Percentiles rank a stretch among this genome's conserved stretches.
Conservation (phyloP, 371 early-diverging fungal genomes). For the Rhizopus delemar region DNA sequence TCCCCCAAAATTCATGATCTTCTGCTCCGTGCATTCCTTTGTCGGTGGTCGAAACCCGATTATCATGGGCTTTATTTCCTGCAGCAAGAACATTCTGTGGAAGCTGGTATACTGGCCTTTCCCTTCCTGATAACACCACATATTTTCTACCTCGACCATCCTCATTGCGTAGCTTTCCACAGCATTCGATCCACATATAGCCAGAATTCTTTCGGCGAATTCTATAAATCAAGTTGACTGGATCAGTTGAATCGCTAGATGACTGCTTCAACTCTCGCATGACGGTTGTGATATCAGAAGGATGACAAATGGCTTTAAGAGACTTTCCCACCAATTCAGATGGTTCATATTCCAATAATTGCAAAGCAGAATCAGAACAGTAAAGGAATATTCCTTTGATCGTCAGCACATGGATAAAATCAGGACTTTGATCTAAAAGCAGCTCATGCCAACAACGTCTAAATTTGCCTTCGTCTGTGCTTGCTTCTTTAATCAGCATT, state of each 20-base stretch:
- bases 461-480: slow-evolving; percentile 31
- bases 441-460: slow-evolving; percentile 38
- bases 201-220: slow-evolving; percentile 54
- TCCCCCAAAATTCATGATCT: slow-evolving; percentile 63
- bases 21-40: slow-evolving; percentile 28
- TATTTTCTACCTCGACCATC: slow-evolving; percentile 65
- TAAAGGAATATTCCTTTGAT: slow-evolving; percentile 67
- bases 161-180: slow-evolving; percentile 55
- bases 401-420: slow-evolving; percentile 65
- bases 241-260: slow-evolving; percentile 33
- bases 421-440: slow-evolving; percentile 43
- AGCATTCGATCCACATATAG: slow-evolving; percentile 65
- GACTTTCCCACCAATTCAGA: slow-evolving; percentile 57
- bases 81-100: slow-evolving; percentile 20
- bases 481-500: slow-evolving; percentile 36
- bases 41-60: neutral
- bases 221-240: slow-evolving; percentile 60
- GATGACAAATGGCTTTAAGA: slow-evolving; percentile 63
- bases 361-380: slow-evolving; percentile 44
- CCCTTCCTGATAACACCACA: slow-evolving; percentile 61
- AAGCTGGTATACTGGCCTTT: slow-evolving; percentile 45
- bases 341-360: slow-evolving; percentile 51
- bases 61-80: slow-evolving; percentile 20
- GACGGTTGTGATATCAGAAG: slow-evolving; percentile 61
- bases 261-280: slow-evolving; percentile 63